Evolutionary conservation across 768 basidiomycete genomes (phyloP), one percentile per base, ranked within the genome.

Genomic region (Boletus barrowsii): DNA sequence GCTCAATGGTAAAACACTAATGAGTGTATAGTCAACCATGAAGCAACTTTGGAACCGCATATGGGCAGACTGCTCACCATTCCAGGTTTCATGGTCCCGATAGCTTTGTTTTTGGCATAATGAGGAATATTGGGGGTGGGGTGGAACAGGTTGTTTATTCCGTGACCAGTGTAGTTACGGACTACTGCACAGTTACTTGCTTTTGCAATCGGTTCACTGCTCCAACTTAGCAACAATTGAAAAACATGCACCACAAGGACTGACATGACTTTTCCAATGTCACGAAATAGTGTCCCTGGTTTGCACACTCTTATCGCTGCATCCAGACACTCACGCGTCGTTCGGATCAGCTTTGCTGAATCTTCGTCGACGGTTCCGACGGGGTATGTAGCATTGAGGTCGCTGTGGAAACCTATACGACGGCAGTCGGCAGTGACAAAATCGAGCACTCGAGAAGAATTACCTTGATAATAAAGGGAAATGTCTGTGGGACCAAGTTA

Each of bases 331-430:
- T 89, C 79, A 47, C 93, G 87, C 10, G 94, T 82, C 15, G 89
- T 88, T 33, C 78, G 81, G 57, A 99, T 90, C 45, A 99, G 78
- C 59, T 87, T 88, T 63, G 80, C 75, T 17, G 91, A 87, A 40
- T 93, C 89, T 24, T 90, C 88, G 66, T 93, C 89, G 49, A 94
- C 82, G 56, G 81, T 76, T 40, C 91, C 92, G 44, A 95, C 92
- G 5, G 95, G 89, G 69, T 96, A 96, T 22, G 93, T 96, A 53
- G 81, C 94, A 68, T 97, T 96, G 42, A 96, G 75, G 73, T 99
- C 97, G 18, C 83, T 87, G 72, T 99, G 97, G 73, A 83, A 92
- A 24, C 95, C 93, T 89, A 39, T 17, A 36, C 3, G 35, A 44
- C 40, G 20, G 20, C 0, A 40, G 37, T 61, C n/a, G 14, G 22